These are phyloP conservation scores for Botrytis paeoniae DNA, from an alignment of 2,329 filamentous ascomycete species.

Conservation along the genomic window DNA sequence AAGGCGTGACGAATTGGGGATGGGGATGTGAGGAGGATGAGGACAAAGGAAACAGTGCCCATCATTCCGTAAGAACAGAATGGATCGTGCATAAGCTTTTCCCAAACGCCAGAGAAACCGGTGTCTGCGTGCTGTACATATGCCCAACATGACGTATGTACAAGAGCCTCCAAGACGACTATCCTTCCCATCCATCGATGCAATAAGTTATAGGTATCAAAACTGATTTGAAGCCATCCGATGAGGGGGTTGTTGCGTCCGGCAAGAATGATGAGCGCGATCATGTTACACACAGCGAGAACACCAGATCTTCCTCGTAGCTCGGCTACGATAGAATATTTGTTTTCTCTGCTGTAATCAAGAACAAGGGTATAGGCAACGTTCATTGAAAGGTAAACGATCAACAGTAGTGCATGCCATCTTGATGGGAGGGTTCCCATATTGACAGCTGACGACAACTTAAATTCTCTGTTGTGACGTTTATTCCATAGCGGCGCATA, in stretches of 20 bases:
- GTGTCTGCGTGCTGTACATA: slow-evolving; percentile 66
- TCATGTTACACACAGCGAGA: slow-evolving; percentile 83
- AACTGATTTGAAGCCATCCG: slow-evolving; percentile 75
- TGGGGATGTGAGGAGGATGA: slow-evolving; percentile 67
- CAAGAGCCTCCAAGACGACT: slow-evolving; percentile 63
- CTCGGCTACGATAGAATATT: slow-evolving; percentile 69
- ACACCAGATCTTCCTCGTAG: slow-evolving; percentile 82
- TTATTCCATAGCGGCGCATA: slow-evolving; percentile 64
- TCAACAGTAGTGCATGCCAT: slow-evolving; percentile 57
- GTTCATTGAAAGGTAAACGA: slow-evolving; percentile 58
- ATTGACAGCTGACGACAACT: slow-evolving; percentile 57
- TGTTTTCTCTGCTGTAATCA: slow-evolving; percentile 56
- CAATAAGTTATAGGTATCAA: slow-evolving; percentile 92
- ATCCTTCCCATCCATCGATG: slow-evolving; percentile 82
- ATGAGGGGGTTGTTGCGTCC: slow-evolving; percentile 94
- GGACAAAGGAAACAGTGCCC: slow-evolving; percentile 57
- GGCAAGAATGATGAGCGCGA: slow-evolving; percentile 84
- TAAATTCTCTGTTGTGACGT: slow-evolving; percentile 65
- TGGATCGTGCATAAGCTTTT: slow-evolving; percentile 52
- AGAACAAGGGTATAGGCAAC: slow-evolving; percentile 60
- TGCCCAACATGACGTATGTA: slow-evolving; percentile 71
- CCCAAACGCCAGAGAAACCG: slow-evolving; percentile 57
- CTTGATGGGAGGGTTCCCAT: slow-evolving; percentile 63
- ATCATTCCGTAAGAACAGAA: slow-evolving; percentile 66
- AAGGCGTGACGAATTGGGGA: slow-evolving; percentile 88